These are phyloP conservation scores for Allantophomopsis cytisporea DNA, from an alignment of 2,329 filamentous ascomycete species.

Conservation along the genomic window DNA sequence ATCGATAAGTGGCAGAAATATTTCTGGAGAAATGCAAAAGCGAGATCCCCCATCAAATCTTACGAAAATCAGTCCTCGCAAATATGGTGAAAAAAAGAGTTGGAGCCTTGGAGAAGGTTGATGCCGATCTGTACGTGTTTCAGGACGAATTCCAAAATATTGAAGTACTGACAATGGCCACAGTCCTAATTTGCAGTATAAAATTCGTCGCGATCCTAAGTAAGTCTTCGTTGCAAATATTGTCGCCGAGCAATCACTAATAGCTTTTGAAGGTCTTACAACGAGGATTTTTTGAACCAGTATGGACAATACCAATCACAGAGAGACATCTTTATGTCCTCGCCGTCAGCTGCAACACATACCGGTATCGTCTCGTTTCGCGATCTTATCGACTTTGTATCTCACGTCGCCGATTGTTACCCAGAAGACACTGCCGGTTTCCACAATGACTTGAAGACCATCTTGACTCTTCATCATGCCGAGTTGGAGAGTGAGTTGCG, in stretches of 20 bases:
- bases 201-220: slow-evolving; percentile 76
- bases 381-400: slow-evolving; percentile 85
- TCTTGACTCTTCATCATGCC: slow-evolving; percentile 72
- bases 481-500: slow-evolving; percentile 71
- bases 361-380: slow-evolving; percentile 73
- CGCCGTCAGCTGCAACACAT: slow-evolving; percentile 64
- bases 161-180: slow-evolving; percentile 9
- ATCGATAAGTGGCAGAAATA: slow-evolving; percentile 15
- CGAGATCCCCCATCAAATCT: slow-evolving; percentile 1
- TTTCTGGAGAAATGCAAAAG: slow-evolving; percentile 7
- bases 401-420: slow-evolving; percentile 90
- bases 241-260: slow-evolving; percentile 1
- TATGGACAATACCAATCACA: slow-evolving; percentile 87
- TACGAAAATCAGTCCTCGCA: slow-evolving; percentile 1
- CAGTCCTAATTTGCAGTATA: slow-evolving; percentile 78
- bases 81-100: slow-evolving; percentile 78
- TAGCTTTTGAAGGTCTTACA: slow-evolving; percentile 51
- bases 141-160: slow-evolving; percentile 6
- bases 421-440: slow-evolving; percentile 67
- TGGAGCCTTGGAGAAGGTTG: slow-evolving; percentile 86
- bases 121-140: slow-evolving; percentile 61
- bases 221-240: slow-evolving; percentile 24
- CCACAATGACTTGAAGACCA: slow-evolving; percentile 65
- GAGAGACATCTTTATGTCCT: slow-evolving; percentile 79
- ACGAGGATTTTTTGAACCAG: slow-evolving; percentile 77